Evolutionary conservation across 106 monocot species (phyloP).

Genomic region (Platanthera guangdongensis): DNA sequence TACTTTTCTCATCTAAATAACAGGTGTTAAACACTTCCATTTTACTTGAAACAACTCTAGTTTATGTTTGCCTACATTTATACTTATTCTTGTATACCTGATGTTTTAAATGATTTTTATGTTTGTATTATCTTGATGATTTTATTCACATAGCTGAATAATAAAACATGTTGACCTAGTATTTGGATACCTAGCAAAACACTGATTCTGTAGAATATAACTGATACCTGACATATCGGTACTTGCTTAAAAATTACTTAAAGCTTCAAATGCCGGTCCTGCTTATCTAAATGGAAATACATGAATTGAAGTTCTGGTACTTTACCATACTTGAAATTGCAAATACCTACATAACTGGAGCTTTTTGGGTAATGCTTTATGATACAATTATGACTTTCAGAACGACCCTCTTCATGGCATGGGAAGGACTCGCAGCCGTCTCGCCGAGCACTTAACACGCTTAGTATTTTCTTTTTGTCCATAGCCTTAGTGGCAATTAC

Average conservation of each 20-base stretch:
- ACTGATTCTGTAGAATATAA: not conserved
- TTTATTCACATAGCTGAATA: not conserved
- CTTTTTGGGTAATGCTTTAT: not conserved
- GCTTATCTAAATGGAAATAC: not conserved
- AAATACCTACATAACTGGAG: not conserved
- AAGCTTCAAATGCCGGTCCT: not conserved
- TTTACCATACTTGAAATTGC: not conserved
- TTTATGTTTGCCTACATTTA: not conserved
- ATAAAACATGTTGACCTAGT: not conserved
- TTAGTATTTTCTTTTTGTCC: too few species aligned
- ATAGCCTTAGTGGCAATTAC: too few species aligned
- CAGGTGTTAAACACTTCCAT: not conserved
- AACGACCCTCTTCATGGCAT: too few species aligned
- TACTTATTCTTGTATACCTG: not conserved
- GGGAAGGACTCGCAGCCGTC: too few species aligned
- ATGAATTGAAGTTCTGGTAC: constrained; percentile 4
- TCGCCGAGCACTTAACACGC: too few species aligned
- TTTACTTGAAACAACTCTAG: not conserved
- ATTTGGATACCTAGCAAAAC: not conserved
- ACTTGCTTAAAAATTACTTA: not conserved
- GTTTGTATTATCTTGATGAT: not conserved
- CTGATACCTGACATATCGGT: not conserved
- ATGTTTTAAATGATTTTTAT: not conserved
- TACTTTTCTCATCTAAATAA: not conserved
- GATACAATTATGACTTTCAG: too few species aligned